Evolutionary conservation across 208 protist genomes (phyloP), one percentile per base, ranked within the genome.

Genomic region (Endotrypanum monterogeii): DNA sequence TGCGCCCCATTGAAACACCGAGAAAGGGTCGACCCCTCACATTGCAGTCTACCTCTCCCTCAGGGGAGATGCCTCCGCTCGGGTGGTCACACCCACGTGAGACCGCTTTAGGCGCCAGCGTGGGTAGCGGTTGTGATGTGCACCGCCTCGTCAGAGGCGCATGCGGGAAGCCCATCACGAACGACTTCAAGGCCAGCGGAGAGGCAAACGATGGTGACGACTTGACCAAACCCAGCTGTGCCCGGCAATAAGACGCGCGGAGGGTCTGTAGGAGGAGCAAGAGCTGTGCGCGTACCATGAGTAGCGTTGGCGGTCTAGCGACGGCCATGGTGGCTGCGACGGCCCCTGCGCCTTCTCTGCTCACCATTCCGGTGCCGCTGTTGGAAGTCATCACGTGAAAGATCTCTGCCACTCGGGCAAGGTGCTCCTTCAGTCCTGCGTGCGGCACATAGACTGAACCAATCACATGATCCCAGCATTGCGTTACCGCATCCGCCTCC

Each of bases 321-420:
- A 80, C 82, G 28, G 60, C 46, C 73, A 83, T 65, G 3, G 78
- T 78, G 51, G 78, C 67, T 0, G 71, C 71, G 35, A 71, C 61
- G 23, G 73, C 50, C 58, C 71, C 62, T 25, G 55, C 28, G 25
- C 55, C 70, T 61, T 58, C 66, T 66, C 58, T 70, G 3, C 63
- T 66, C 28, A 76, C 37, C 16, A 67, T 71, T 5, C 81, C 76
- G 0, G 82, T 78, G 25, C 73, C 76, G 32, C 74, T 79, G 79
- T 85, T 87, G 28, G 76, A 72, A 5, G 79, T 87, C 35, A 95
- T n/a, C 16, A 86, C 76, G 62, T 93, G 84, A 25, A 93, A 84
- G 16, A 92, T 32, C 57, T 83, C 79, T 37, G 78, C 78, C 35
- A 92, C 44, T 50, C 63, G 57, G 11, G 50, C 35, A 5, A 92